Evolutionary conservation across 805 yeast species (phyloP), one percentile per base, ranked within the genome.

Genomic region (Candida montana): DNA sequence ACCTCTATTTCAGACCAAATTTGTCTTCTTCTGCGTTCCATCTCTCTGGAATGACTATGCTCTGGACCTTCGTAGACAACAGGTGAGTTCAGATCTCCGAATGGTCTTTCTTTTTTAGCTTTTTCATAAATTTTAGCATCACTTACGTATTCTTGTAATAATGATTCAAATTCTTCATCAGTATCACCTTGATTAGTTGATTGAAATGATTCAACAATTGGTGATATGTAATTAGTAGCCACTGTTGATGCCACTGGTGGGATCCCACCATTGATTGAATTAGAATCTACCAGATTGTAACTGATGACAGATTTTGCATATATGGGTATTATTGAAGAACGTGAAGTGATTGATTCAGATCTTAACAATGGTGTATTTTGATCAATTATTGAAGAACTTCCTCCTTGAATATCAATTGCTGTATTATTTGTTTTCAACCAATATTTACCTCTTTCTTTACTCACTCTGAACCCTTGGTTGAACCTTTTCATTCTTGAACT

Each of bases 381-480:
- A 33, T 49, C 41, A 26, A 33, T 24, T 12, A 12, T 18, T 11
- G 29, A 26, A 13, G 4, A 4, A 6, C 6, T 9, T 6, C 24
- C 24, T 5, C 15, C 16, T 7, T 18, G 16, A 8, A 18, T 31
- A 21, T 24, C 33, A 19, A 20, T 24, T 7, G 45, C 42, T 3
- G 31, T 16, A 11, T 31, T 26, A 26, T 26, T 26, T 26, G 29
- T 11, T 16, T 31, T 35, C 13, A 57, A 33, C 98, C 98, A 93
- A 60, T 89, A 89, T 50, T 83, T 86, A 11, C 77, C 77, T 35
- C 75, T 73, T 32, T 85, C 83, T 38, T 79, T 74, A 23, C 79
- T 77, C 59, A 86, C 88, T 33, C 99, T 63, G 42, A 90, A 61
- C 0, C 99, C 99, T 45, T 87, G 83, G 46, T 81, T 79, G 39